These are phyloP conservation scores for Botryosphaeria dothidea DNA, from an alignment of 2,329 filamentous ascomycete genomes.

Conservation along the genomic window DNA sequence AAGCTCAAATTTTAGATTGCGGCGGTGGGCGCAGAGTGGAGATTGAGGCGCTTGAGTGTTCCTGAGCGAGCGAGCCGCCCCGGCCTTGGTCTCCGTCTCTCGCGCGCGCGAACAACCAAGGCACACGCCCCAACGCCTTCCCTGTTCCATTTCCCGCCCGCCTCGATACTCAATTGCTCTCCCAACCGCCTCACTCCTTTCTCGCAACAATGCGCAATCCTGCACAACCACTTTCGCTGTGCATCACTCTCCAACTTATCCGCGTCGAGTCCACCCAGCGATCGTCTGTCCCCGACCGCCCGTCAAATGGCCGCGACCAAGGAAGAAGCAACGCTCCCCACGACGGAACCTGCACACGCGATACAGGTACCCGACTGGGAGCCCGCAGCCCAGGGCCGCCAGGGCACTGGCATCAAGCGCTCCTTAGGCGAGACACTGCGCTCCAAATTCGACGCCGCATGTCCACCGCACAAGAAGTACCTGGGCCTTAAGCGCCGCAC, in stretches of 20 bases:
- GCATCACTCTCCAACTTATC: background rate
- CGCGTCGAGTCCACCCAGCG: slow-evolving; percentile 1
- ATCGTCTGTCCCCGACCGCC: background rate
- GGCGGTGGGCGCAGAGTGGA: background rate
- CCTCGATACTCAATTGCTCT: background rate
- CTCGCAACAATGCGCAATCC: background rate
- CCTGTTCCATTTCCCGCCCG: background rate
- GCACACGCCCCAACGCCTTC: slow-evolving; percentile 1
- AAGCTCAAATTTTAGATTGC: slow-evolving; percentile 12
- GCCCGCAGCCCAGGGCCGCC: background rate
- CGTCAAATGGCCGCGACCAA: background rate
- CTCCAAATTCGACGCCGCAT: background rate
- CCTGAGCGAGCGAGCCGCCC: background rate
- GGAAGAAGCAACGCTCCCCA: background rate
- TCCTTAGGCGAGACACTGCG: background rate
- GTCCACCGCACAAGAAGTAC: background rate
- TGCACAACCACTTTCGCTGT: background rate
- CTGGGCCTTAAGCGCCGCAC: slow-evolving; percentile 4
- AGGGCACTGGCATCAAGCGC: background rate
- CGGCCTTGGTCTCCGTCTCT: background rate
- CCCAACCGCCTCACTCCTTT: background rate
- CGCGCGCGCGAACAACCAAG: slow-evolving; percentile 1
- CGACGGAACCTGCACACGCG: background rate
- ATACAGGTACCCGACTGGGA: slow-evolving; percentile 18
- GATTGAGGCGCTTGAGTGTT: background rate